phyloP scores from a whole-genome alignment of 1,284 basidiomycete species.

The Somion occarium region DNA sequence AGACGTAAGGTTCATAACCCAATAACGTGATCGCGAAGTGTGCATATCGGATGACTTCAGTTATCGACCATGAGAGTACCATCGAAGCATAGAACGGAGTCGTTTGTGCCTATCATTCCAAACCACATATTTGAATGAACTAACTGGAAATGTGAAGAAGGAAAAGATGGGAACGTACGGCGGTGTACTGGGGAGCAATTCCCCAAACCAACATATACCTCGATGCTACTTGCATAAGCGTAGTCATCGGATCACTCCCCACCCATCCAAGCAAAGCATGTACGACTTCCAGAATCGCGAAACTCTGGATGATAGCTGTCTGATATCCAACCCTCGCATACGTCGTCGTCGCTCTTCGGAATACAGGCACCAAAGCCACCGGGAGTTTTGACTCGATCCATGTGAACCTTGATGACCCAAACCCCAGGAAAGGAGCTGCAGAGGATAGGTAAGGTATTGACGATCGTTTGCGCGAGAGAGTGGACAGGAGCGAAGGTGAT shows the following conservation, averaged over 20 bases:
- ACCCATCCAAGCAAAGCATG: constrained; percentile 85
- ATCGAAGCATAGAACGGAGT: constrained; percentile 87
- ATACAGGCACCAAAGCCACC: constrained; percentile 19
- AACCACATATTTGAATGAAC: not conserved
- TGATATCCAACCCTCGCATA: constrained; percentile 55
- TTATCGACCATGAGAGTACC: constrained; percentile 91
- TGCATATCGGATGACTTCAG: constrained; percentile 89
- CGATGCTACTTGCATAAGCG: constrained; percentile 82
- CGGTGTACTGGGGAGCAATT: constrained; percentile 58
- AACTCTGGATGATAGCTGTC: constrained; percentile 76
- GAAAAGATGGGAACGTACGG: constrained; percentile 33
- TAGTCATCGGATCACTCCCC: constrained; percentile 79
- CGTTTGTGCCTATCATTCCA: constrained; percentile 53
- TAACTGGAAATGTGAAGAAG: not conserved
- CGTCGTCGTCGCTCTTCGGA: constrained; percentile 37
- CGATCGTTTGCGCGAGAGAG: constrained; percentile 4
- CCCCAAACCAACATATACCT: constrained; percentile 89
- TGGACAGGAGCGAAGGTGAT: constrained; percentile 7
- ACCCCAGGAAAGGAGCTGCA: constrained; percentile 14
- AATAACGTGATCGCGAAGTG: constrained; percentile 82
- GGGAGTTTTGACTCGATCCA: constrained; percentile 27
- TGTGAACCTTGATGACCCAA: constrained; percentile 7
- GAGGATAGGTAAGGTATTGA: constrained; percentile 11
- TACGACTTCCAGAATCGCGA: constrained; percentile 77
- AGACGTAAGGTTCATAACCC: constrained; percentile 39